phyloP scores from a whole-genome alignment of 768 basidiomycete genomes.

The Boletales sp. region DNA sequence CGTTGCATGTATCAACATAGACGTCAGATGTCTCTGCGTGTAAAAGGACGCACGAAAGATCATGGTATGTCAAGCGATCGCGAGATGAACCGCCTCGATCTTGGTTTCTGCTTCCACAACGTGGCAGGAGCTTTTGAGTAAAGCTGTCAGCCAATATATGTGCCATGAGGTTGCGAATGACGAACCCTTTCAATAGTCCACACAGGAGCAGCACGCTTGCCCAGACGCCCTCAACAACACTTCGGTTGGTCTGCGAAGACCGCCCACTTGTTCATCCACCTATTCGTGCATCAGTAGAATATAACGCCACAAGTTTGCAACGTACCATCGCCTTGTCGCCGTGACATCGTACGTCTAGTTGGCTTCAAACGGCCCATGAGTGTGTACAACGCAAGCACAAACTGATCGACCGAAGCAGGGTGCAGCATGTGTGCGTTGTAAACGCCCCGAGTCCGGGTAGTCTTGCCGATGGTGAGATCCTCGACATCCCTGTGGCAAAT shows the following conservation, averaged over 20 bases:
- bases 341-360: too few species aligned
- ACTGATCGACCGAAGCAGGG: too few species aligned
- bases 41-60: constrained; percentile 48
- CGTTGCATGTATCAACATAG: too few species aligned
- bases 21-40: too few species aligned
- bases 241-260: constrained; percentile 70
- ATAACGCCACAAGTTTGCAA: not conserved
- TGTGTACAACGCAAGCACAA: constrained; percentile 93
- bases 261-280: constrained; percentile 85
- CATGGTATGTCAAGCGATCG: constrained; percentile 93
- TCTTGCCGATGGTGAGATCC: constrained; percentile 30
- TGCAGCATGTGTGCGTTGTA: constrained; percentile 94
- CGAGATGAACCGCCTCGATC: constrained; percentile 92
- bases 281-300: too few species aligned
- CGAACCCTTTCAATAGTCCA: constrained; percentile 81
- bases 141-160: not conserved
- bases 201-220: constrained; percentile 83
- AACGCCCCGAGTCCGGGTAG: constrained; percentile 75
- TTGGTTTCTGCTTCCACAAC: constrained; percentile 88
- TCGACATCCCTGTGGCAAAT: too few species aligned
- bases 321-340: constrained; percentile 73
- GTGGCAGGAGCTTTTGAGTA: constrained; percentile 76
- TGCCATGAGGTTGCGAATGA: not conserved
- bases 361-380: constrained; percentile 92
- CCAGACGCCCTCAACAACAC: constrained; percentile 73